phyloP scores from a whole-genome alignment of 2,329 filamentous ascomycete species.

The Alternaria sp. region DNA sequence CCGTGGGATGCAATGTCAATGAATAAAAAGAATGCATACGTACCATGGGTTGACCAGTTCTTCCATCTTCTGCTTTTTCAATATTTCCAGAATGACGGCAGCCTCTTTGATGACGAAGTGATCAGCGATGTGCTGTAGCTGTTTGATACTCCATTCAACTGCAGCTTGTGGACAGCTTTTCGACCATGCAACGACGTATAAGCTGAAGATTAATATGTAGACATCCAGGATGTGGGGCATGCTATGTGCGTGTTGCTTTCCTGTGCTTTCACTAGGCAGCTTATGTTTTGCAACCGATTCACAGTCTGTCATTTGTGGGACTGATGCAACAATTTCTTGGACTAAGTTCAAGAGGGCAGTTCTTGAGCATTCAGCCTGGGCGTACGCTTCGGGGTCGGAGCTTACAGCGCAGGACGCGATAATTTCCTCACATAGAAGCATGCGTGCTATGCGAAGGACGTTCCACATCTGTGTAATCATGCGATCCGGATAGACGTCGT shows the following conservation, averaged over 20 bases:
- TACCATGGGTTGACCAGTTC: slow-evolving; percentile 10
- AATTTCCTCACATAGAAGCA: slow-evolving; percentile 45
- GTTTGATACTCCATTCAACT: slow-evolving; percentile 8
- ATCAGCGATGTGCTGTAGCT: slow-evolving; percentile 23
- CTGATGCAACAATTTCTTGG: slow-evolving; percentile 43
- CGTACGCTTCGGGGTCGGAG: neutral
- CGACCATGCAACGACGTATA: slow-evolving; percentile 29
- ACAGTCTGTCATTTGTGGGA: slow-evolving; percentile 44
- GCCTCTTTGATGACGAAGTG: slow-evolving; percentile 31
- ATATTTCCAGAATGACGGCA: slow-evolving; percentile 13
- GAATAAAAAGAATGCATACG: neutral
- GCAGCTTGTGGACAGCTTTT: slow-evolving; percentile 5
- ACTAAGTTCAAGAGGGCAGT: slow-evolving; percentile 32
- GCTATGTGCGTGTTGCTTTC: slow-evolving; percentile 20
- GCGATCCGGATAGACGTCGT: slow-evolving; percentile 41
- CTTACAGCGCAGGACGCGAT: slow-evolving; percentile 12
- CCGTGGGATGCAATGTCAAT: neutral
- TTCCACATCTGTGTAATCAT: slow-evolving; percentile 45
- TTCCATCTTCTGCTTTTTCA: slow-evolving; percentile 7
- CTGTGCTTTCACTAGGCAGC: slow-evolving; percentile 10
- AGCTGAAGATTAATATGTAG: slow-evolving; percentile 24
- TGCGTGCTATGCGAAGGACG: slow-evolving; percentile 40
- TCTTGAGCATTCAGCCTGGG: slow-evolving; percentile 12
- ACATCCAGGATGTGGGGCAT: slow-evolving; percentile 26
- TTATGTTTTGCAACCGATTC: slow-evolving; percentile 26